Conservation (phyloP, 257 asterid genomes). For the Scutellaria barbata region DNA sequence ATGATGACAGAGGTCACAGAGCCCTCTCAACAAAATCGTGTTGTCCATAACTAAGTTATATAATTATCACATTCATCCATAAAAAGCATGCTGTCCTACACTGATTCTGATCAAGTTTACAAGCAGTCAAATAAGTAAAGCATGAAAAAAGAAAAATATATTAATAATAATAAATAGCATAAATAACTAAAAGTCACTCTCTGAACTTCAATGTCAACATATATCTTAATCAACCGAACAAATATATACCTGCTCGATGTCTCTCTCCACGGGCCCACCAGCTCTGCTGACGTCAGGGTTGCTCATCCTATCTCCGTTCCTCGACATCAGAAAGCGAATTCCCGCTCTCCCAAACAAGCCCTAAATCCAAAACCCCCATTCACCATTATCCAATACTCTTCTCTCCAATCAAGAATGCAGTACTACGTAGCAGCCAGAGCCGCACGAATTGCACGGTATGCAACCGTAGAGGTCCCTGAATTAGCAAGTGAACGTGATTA, state of each 20-base stretch:
- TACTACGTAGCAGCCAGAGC: constrained; percentile 18
- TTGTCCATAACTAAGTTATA: neutral
- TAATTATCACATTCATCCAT: neutral
- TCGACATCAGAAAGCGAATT: constrained; percentile 37
- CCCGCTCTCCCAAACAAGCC: constrained; percentile 45
- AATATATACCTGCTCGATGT: constrained; percentile 63
- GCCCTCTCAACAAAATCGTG: neutral
- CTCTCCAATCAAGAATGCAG: constrained; percentile 9
- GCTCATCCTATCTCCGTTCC: constrained; percentile 58
- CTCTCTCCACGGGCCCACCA: constrained; percentile 76
- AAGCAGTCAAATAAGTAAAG: constrained; percentile 8
- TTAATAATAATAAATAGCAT: constrained; percentile 7
- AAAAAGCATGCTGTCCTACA: neutral
- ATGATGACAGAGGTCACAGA: no score
- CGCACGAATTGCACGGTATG: constrained; percentile 31
- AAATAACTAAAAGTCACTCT: constrained; percentile 27
- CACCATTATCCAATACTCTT: constrained; percentile 29
- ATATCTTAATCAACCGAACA: constrained; percentile 7
- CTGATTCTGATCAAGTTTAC: neutral
- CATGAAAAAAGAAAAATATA: constrained; percentile 1
- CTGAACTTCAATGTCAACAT: constrained; percentile 18
- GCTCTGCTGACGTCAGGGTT: constrained; percentile 55
- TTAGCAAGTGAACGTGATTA: neutral
- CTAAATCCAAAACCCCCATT: constrained; percentile 47
- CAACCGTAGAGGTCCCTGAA: constrained; percentile 18